phyloP scores from a whole-genome alignment of 306 rosid species.

The Cajanus cajan region DNA sequence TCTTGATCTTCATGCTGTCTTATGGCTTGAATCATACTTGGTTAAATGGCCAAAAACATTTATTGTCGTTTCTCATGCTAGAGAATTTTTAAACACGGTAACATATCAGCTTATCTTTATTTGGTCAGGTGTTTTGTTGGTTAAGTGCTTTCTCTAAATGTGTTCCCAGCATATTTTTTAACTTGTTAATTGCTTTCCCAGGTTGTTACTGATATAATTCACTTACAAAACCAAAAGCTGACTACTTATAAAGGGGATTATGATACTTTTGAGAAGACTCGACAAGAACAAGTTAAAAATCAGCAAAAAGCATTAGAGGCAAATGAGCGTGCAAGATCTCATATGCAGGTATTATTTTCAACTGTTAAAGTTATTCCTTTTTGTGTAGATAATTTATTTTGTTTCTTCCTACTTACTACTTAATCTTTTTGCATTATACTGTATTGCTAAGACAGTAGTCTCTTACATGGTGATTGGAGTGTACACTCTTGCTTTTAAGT shows the following conservation, averaged over 20 bases:
- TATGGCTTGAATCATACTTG: constrained; percentile 91
- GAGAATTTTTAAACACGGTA: constrained; percentile 98
- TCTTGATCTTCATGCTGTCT: constrained; percentile 99
- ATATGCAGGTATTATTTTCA: constrained; percentile 77
- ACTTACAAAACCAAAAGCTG: constrained; percentile 83
- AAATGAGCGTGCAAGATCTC: constrained; percentile 83
- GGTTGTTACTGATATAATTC: constrained; percentile 95
- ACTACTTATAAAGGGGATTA: constrained; percentile 73
- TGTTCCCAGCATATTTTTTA: background rate
- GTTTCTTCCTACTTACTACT: background rate
- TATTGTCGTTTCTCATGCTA: constrained; percentile 97
- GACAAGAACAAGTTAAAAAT: constrained; percentile 85
- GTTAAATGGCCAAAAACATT: constrained; percentile 97
- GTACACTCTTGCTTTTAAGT: constrained; percentile 1
- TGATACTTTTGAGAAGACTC: constrained; percentile 92
- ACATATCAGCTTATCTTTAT: constrained; percentile 17
- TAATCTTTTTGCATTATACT: background rate
- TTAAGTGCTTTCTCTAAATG: constrained; percentile 7
- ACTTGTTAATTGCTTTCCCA: constrained; percentile 38
- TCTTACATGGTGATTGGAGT: constrained; percentile 2
- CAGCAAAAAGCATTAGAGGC: constrained; percentile 90
- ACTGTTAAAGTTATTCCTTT: background rate
- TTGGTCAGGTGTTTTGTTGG: background rate
- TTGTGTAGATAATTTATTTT: background rate
- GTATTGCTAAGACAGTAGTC: background rate